These are phyloP conservation scores for Myxozyma udenii DNA, from an alignment of 805 yeast genomes.

Conservation along the genomic window DNA sequence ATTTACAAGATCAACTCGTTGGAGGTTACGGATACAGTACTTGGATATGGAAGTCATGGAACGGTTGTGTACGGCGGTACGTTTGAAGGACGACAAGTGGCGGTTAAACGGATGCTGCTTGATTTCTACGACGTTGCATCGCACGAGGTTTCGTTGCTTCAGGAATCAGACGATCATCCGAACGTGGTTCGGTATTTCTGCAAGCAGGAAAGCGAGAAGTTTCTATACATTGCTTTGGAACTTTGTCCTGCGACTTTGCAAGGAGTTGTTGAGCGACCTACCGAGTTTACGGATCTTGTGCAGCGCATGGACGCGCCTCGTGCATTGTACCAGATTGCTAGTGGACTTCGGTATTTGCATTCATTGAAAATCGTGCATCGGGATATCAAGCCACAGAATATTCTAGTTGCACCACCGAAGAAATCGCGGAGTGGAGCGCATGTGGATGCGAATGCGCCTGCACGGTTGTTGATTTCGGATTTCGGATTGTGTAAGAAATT, in stretches of 20 bases:
- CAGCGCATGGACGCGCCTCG: conserved; percentile 49
- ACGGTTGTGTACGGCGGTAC: conserved; percentile 89
- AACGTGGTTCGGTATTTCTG: conserved; percentile 91
- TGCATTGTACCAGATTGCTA: conserved; percentile 69
- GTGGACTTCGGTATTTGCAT: conserved; percentile 84
- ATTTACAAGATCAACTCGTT: conserved; percentile 36
- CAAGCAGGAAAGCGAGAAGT: conserved; percentile 84
- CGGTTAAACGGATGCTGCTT: conserved; percentile 87
- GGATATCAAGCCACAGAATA: conserved; percentile 92
- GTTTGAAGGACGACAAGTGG: conserved; percentile 91
- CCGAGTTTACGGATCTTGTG: conserved; percentile 41
- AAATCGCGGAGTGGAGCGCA: not conserved
- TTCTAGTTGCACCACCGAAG: conserved; percentile 72
- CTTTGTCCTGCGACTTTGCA: conserved; percentile 86
- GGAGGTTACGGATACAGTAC: conserved; percentile 64
- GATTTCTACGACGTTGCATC: conserved; percentile 93
- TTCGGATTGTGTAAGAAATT: conserved; percentile 92
- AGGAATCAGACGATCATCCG: conserved; percentile 95
- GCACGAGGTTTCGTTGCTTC: conserved; percentile 80
- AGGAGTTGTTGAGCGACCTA: conserved; percentile 64
- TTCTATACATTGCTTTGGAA: conserved; percentile 88
- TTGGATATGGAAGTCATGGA: conserved; percentile 93
- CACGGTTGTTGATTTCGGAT: conserved; percentile 82
- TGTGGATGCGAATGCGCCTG: conserved; percentile 40
- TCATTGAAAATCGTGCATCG: conserved; percentile 89